phyloP scores from a whole-genome alignment of 345 rosid genomes.

The Viola odorata region DNA sequence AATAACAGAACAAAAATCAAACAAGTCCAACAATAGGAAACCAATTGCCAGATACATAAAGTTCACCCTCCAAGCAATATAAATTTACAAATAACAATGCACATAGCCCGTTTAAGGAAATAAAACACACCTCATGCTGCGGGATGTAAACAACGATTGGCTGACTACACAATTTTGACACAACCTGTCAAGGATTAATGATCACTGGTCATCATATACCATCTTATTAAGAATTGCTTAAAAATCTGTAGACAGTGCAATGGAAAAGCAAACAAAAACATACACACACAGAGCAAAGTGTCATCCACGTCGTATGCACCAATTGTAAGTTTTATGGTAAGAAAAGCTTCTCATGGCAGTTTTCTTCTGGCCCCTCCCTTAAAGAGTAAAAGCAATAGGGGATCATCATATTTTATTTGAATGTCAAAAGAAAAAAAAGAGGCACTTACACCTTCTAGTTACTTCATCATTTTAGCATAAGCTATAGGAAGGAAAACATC shows the following conservation, averaged over 20 bases:
- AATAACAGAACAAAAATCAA: background rate
- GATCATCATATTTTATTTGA: too few species aligned
- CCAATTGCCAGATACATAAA: background rate
- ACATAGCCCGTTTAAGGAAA: background rate
- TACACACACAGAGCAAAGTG: background rate
- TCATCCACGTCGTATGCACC: background rate
- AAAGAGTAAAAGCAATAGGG: too few species aligned
- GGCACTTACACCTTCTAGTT: too few species aligned
- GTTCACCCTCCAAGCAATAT: background rate
- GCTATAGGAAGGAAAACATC: background rate
- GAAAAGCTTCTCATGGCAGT: too few species aligned
- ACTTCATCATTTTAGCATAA: background rate
- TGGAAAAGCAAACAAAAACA: background rate
- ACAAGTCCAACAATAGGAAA: background rate
- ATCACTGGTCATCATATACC: conserved; percentile 7
- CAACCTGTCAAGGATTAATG: conserved; percentile 44
- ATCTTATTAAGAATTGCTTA: conserved; percentile 6
- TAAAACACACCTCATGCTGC: conserved; percentile 61
- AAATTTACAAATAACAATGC: background rate
- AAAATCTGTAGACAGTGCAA: background rate
- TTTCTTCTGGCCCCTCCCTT: too few species aligned
- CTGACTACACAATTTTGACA: conserved; percentile 71
- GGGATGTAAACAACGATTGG: conserved; percentile 76
- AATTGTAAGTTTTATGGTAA: background rate
- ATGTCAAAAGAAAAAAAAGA: too few species aligned